A percentile compares a stretch with the other conserved stretches of the same genome.
Conservation (phyloP, 2,329 filamentous ascomycete species). For the Colletotrichum salicis region DNA sequence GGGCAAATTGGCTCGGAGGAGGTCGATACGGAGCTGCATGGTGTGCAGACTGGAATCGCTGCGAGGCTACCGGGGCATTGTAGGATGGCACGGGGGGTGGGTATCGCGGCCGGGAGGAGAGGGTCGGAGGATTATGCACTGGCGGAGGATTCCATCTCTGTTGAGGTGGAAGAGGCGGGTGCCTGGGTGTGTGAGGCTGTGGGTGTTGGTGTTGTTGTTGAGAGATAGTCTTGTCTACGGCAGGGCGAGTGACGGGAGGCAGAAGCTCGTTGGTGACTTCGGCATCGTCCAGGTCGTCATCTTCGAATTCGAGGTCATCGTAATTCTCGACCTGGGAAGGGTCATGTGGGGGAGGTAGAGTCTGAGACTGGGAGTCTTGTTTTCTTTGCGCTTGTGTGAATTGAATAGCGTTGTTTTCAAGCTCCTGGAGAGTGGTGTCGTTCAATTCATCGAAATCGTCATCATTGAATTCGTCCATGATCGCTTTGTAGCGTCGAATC, state of each 20-base stretch:
- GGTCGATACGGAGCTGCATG: constrained; percentile 42
- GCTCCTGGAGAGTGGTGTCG: constrained; percentile 66
- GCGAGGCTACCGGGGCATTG: constrained; percentile 26
- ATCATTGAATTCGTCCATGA: constrained; percentile 70
- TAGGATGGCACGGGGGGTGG: constrained; percentile 29
- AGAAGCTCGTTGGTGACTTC: constrained; percentile 64
- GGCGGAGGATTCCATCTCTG: constrained; percentile 49
- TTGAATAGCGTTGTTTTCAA: constrained; percentile 72
- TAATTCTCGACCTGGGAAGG: constrained; percentile 42
- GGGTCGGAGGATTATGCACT: constrained; percentile 6
- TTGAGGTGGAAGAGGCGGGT: constrained; percentile 25
- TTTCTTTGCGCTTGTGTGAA: constrained; percentile 62
- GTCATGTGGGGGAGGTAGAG: constrained; percentile 36
- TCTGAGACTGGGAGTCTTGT: constrained; percentile 34
- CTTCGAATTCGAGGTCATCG: constrained; percentile 60
- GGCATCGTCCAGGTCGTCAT: constrained; percentile 68
- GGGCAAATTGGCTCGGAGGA: constrained; percentile 54
- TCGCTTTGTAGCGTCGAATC: neutral
- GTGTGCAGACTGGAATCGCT: constrained; percentile 40
- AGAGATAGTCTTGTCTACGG: constrained; percentile 49
- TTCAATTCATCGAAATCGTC: constrained; percentile 72
- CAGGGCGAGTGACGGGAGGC: constrained; percentile 49
- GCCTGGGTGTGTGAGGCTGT: constrained; percentile 40
- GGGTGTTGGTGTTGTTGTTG: constrained; percentile 37
- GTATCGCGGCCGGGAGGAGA: constrained; percentile 36